Evolutionary conservation across 768 basidiomycete genomes (phyloP).

Genomic region (Suillus discolor): DNA sequence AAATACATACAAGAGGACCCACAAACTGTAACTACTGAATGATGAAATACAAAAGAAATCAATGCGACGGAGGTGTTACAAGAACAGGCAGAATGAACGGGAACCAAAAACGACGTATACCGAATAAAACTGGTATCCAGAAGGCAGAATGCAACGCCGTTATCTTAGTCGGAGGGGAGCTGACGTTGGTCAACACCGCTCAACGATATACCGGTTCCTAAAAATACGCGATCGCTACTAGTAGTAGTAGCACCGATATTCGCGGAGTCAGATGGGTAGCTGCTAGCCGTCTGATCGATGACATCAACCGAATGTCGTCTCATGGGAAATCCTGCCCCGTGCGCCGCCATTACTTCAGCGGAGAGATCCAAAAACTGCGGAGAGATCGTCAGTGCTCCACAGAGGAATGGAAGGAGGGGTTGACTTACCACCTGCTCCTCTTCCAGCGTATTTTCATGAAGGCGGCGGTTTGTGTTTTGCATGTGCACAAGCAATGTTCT

Average conservation of each 20-base stretch:
- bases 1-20: neutral
- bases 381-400: neutral
- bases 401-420: neutral
- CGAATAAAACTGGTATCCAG: neutral
- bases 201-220: neutral
- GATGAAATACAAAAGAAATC: neutral
- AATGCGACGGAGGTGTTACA: neutral
- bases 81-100: neutral
- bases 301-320: constrained; percentile 35
- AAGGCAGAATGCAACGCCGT: neutral
- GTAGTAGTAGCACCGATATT: neutral
- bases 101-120: neutral
- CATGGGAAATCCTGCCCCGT: constrained; percentile 26
- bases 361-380: constrained; percentile 34
- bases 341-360: constrained; percentile 27
- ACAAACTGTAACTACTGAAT: neutral
- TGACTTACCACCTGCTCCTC: constrained; percentile 58
- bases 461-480: constrained; percentile 54
- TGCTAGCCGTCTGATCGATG: constrained; percentile 9
- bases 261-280: neutral
- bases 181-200: constrained; percentile 3
- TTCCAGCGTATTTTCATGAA: constrained; percentile 49
- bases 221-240: neutral
- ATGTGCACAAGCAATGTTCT: constrained; percentile 73
- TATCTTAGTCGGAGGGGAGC: neutral